Base-by-base conservation (phyloP, 2,329 filamentous ascomycete species). In the Pseudogymnoascus sp. region DNA sequence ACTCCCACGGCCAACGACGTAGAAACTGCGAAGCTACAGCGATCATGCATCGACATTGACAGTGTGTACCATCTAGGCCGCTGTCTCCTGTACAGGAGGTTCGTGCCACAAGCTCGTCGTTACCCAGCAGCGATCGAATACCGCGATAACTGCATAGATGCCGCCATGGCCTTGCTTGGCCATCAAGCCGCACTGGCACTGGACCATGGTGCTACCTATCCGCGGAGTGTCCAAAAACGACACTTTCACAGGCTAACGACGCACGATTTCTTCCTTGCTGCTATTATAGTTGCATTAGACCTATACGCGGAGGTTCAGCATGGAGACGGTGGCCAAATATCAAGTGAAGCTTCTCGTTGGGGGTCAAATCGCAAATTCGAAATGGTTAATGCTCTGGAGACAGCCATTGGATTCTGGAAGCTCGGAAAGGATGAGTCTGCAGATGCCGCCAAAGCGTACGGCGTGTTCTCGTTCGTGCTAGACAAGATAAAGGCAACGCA, bases 401-500 rank as follows among this genome's bases (percentile, higher is more conserved):
- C 14, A 3, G 61, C 60, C 6, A 39, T 41, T 25, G 30, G 62
- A 6, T 59, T 63, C 6, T 64, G 62, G 62, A 15, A 39, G 5
- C 30, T 64, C 2, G 47, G 39, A 11, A 62, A 62, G 36, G 58
- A 63, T 33, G 39, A 63, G 8, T 64, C 63, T 43, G 41, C 59
- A 6, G 63, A 63, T 22, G 58, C 62, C 6, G 62, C 63, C 6
- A 64, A 63, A 28, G 63, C 63, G 14, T 50, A 63, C 28, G 62
- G 60, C 4, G 43, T 64, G 41, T 64, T 64, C 37, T 64, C 63
- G 4, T 63, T 64, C 7, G 50, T 64, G 6, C 5, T 63, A 9
- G 33, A 39, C 12, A 63, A 61, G 30, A 50, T 60, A 3, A 58
- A 39, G 47, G 25, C 47, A 18, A 53, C 47, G 47, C 47, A 60